A percentile compares a stretch with the other conserved stretches of the same genome.
Conservation (phyloP, 306 rosid genomes). For the Fagus sylvatica region DNA sequence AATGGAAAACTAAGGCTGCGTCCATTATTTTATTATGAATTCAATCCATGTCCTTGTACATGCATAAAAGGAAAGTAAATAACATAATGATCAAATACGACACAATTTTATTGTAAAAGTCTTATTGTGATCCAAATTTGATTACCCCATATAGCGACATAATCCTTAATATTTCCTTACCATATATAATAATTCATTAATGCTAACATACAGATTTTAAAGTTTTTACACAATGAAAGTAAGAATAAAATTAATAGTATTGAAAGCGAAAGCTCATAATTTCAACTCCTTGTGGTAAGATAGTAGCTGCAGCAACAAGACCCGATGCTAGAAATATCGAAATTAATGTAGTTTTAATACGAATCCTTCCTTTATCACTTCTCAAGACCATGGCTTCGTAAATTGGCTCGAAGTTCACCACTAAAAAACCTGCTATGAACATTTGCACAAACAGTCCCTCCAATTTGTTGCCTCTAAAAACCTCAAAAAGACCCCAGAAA, state of each 20-base stretch:
- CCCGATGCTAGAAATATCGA: not conserved
- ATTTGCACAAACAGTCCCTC: conserved; percentile 29
- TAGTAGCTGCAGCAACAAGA: not conserved
- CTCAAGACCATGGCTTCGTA: conserved; percentile 37
- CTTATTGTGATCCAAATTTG: too few species aligned
- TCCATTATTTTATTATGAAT: too few species aligned
- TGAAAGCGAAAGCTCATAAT: not conserved
- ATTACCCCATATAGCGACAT: too few species aligned
- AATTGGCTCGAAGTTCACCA: conserved; percentile 31
- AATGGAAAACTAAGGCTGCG: too few species aligned
- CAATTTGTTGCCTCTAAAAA: conserved; percentile 9
- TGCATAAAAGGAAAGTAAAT: too few species aligned
- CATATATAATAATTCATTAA: too few species aligned
- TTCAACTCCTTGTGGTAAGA: not conserved
- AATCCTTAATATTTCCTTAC: too few species aligned
- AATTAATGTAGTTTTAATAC: not conserved
- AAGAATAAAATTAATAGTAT: not conserved
- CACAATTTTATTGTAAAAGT: too few species aligned
- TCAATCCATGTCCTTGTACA: too few species aligned
- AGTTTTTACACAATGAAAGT: too few species aligned
- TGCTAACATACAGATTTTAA: too few species aligned
- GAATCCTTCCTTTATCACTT: conserved; percentile 31
- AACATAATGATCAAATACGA: too few species aligned
- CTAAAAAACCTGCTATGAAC: conserved; percentile 28
- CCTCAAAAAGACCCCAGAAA: conserved; percentile 3